Evolutionary conservation across 345 rosid species (phyloP).

Genomic region (Melastoma malabathricum): DNA sequence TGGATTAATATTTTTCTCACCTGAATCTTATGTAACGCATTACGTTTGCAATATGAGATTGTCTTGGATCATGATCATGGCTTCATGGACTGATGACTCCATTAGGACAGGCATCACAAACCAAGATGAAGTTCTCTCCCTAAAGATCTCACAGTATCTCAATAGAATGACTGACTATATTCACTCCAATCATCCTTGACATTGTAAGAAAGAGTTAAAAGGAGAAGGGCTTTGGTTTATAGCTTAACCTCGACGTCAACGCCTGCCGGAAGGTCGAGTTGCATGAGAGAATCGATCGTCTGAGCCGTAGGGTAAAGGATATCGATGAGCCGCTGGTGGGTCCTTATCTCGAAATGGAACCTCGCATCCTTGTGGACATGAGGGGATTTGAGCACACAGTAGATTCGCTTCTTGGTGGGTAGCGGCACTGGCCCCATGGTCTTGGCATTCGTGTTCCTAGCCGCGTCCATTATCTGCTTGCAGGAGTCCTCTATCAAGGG

Average conservation of each 20-base stretch:
- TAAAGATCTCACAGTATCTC: no score
- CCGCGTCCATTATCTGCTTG: slow-evolving; percentile 95
- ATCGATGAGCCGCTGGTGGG: slow-evolving; percentile 87
- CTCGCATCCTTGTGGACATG: slow-evolving; percentile 99
- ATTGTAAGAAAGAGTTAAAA: no score
- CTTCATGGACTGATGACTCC: no score
- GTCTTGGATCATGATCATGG: no score
- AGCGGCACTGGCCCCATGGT: slow-evolving; percentile 94
- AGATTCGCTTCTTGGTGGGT: slow-evolving; percentile 79
- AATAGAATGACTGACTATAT: no score
- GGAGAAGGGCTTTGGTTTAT: slow-evolving; percentile 17
- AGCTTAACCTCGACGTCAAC: slow-evolving; percentile 97
- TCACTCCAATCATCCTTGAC: no score
- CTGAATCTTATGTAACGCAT: no score
- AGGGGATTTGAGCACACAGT: slow-evolving; percentile 94
- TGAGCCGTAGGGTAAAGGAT: slow-evolving; percentile 94
- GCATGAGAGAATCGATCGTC: slow-evolving; percentile 95
- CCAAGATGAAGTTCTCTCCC: no score
- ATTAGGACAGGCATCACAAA: no score
- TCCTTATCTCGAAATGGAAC: slow-evolving; percentile 88
- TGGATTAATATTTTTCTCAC: no score
- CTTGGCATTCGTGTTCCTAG: slow-evolving; percentile 73
- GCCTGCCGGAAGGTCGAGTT: slow-evolving; percentile 93
- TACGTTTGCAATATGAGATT: no score
- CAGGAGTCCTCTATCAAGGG: slow-evolving; percentile 87